Evolutionary conservation across 495 filamentous ascomycete species (phyloP).

Genomic region (Tuber aestivum): DNA sequence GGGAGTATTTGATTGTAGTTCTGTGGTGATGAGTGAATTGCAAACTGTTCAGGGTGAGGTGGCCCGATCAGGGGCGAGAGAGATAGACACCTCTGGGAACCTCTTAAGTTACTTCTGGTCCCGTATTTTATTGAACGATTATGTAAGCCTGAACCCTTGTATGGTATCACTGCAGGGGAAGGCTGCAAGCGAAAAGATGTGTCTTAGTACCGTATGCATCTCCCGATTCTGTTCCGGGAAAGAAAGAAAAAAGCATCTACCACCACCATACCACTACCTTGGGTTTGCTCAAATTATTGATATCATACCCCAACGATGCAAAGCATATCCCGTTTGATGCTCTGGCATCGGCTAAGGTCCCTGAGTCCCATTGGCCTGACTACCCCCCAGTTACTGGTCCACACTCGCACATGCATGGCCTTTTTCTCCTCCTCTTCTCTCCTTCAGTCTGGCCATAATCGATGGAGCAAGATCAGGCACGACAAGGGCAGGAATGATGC

Average conservation of each 20-base stretch:
- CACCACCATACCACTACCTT: not conserved
- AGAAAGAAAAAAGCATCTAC: not conserved
- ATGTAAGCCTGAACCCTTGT: not conserved
- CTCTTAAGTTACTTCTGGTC: not conserved
- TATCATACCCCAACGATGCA: not conserved
- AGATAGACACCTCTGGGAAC: not conserved
- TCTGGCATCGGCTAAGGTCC: not conserved
- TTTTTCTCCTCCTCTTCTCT: conserved; percentile 51
- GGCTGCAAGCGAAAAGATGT: not conserved
- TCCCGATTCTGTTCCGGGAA: not conserved
- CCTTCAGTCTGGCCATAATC: conserved; percentile 67
- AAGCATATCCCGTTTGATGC: not conserved
- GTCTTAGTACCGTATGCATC: not conserved
- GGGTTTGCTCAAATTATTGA: not conserved
- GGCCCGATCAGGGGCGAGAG: not conserved
- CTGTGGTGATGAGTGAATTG: not conserved
- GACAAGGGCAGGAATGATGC: conserved; percentile 60
- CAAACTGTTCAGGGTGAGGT: not conserved
- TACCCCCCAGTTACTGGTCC: conserved; percentile 3
- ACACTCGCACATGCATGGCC: conserved; percentile 13
- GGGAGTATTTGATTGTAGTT: not conserved
- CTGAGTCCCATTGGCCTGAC: not conserved
- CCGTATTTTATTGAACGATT: not conserved
- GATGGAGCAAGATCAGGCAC: conserved; percentile 93
- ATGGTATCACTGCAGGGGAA: not conserved